phyloP scores from a whole-genome alignment of 257 asterid species.

The Solanum sparsipilum region DNA sequence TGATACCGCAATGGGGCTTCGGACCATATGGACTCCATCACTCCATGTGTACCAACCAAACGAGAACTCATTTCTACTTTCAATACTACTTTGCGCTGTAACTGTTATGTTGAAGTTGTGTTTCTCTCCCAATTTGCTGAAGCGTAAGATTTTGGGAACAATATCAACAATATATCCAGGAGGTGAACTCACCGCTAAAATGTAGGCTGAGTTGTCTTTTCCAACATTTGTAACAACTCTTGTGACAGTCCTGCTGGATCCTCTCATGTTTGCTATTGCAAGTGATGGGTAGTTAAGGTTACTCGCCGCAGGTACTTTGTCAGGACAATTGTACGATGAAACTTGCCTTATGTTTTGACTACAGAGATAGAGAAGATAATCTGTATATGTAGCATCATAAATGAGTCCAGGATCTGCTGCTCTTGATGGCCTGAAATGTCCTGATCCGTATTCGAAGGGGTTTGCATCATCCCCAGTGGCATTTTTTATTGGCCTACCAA shows the following conservation, averaged over 20 bases:
- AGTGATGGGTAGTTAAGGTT: background rate
- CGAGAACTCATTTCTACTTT: background rate
- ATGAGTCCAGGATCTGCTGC: background rate
- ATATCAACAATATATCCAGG: background rate
- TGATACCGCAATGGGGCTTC: constrained; percentile 19
- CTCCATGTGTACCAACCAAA: background rate
- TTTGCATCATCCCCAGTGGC: background rate
- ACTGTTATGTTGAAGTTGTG: background rate
- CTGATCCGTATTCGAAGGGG: background rate
- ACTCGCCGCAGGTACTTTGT: background rate
- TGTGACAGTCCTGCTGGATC: background rate
- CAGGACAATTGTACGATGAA: background rate
- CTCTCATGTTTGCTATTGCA: background rate
- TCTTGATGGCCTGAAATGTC: background rate
- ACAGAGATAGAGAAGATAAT: background rate
- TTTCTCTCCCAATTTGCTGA: background rate
- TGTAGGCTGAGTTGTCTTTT: background rate
- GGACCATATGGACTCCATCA: constrained; percentile 17
- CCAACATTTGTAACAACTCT: background rate
- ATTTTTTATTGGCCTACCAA: background rate
- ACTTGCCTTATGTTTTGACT: background rate
- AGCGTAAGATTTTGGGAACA: background rate
- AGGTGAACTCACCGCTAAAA: background rate
- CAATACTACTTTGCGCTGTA: too few relatives aligned
- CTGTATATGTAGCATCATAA: background rate